Evolutionary conservation across 2,329 filamentous ascomycete genomes (phyloP).

Genomic region (Mycogone perniciosa): DNA sequence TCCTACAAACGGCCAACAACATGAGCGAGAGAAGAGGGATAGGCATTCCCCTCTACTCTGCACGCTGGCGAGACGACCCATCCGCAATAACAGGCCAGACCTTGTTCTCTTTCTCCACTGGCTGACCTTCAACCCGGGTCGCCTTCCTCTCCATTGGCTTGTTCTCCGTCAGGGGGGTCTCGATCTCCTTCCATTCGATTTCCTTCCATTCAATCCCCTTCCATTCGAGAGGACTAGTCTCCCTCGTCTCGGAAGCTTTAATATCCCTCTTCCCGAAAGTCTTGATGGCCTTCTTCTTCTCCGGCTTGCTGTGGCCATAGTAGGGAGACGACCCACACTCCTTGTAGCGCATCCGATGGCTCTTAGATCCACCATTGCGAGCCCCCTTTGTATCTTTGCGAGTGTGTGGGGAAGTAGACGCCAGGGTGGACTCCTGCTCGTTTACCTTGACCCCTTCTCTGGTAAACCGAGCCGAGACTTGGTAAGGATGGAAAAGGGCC

Average conservation of each 20-base stretch:
- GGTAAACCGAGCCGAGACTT: conserved; percentile 19
- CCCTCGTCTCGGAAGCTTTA: background rate
- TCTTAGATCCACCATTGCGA: background rate
- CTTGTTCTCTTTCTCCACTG: conserved; percentile 1
- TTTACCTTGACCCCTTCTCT: conserved; percentile 15
- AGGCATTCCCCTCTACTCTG: background rate
- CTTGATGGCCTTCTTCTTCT: conserved; percentile 12
- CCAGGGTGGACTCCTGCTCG: background rate
- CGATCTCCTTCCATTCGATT: too few relatives aligned
- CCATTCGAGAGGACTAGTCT: background rate
- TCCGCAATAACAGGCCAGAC: conserved; percentile 2
- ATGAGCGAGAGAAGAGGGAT: background rate
- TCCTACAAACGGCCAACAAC: background rate
- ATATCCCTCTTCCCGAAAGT: conserved; percentile 6
- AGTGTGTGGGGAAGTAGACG: background rate
- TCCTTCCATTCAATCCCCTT: too few relatives aligned
- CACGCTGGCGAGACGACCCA: conserved; percentile 4
- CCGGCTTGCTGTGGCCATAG: conserved; percentile 1
- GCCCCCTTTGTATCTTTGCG: background rate
- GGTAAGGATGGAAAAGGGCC: conserved; percentile 20
- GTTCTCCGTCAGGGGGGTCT: background rate
- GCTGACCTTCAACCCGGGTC: background rate
- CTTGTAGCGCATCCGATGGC: conserved; percentile 15
- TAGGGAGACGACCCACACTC: conserved; percentile 7
- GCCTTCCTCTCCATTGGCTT: background rate